Evolutionary conservation across 129 eudicot genomes (phyloP).

Genomic region (Heracleum sosnowskyi): DNA sequence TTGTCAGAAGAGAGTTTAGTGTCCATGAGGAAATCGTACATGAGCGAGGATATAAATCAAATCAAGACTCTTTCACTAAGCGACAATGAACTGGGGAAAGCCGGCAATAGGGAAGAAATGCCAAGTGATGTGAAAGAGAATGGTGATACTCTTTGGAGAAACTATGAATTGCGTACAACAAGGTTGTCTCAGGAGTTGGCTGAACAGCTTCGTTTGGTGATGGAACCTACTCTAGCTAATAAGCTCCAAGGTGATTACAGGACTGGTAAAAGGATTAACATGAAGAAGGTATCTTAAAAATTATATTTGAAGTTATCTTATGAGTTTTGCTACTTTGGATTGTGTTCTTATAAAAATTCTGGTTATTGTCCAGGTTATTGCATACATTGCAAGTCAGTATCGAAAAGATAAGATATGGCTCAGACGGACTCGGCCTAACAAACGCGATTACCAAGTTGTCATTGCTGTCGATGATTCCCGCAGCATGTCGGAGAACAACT

Average conservation of each 20-base stretch:
- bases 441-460: constrained; percentile 90
- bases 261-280: constrained; percentile 93
- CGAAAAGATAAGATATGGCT: constrained; percentile 96
- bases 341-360: neutral
- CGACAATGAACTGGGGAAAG: constrained; percentile 43
- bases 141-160: constrained; percentile 78
- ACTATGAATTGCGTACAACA: constrained; percentile 60
- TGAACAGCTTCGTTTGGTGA: constrained; percentile 85
- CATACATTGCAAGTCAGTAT: constrained; percentile 83
- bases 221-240: constrained; percentile 99
- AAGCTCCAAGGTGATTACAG: constrained; percentile 94
- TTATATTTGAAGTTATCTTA: neutral
- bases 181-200: constrained; percentile 92
- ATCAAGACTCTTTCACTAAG: constrained; percentile 28
- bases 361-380: constrained; percentile 55
- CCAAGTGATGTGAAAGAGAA: constrained; percentile 38
- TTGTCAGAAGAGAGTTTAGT: constrained; percentile 39
- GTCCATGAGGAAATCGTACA: constrained; percentile 38
- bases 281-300: constrained; percentile 60
- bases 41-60: constrained; percentile 35
- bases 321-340: neutral
- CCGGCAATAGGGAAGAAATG: constrained; percentile 32
- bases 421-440: constrained; percentile 82
- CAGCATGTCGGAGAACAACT: constrained; percentile 83
- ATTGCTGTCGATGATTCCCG: constrained; percentile 97